Percentiles rank a stretch among this genome's conserved stretches.
Conservation (phyloP, 495 filamentous ascomycete genomes). For the Penicillium coffeae region DNA sequence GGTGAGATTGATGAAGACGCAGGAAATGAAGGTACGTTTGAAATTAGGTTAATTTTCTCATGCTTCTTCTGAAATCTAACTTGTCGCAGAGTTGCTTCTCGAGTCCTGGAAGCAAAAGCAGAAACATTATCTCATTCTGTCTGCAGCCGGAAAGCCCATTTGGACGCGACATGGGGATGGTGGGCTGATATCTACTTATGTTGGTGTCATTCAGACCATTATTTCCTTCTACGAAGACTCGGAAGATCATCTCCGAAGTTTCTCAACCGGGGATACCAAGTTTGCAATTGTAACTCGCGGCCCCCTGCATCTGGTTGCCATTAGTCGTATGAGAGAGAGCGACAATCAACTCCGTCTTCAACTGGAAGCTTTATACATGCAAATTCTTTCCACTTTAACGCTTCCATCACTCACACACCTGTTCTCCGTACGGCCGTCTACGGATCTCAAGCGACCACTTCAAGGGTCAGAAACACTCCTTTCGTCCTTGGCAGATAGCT, state of each 20-base stretch:
- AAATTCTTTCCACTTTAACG: conserved; percentile 92
- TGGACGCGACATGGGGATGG: conserved; percentile 93
- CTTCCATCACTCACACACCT: conserved; percentile 83
- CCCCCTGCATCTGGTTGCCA: conserved; percentile 87
- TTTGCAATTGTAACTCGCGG: conserved; percentile 83
- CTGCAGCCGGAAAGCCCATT: conserved; percentile 96
- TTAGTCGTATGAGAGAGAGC: conserved; percentile 87
- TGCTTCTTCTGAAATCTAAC: conserved; percentile 5
- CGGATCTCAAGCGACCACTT: conserved; percentile 86
- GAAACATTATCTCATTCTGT: conserved; percentile 96
- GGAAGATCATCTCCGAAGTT: conserved; percentile 70
- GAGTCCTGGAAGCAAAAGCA: conserved; percentile 77
- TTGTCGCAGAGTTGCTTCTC: conserved; percentile 56
- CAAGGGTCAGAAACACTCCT: conserved; percentile 90
- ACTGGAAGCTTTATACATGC: conserved; percentile 94
- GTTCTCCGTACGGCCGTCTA: conserved; percentile 85
- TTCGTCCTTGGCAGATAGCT: conserved; percentile 87
- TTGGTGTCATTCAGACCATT: conserved; percentile 95
- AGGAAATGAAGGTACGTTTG: conserved; percentile 60
- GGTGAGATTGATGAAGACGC: conserved; percentile 58
- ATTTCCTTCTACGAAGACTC: conserved; percentile 91
- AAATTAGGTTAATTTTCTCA: neutral
- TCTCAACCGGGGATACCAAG: conserved; percentile 75
- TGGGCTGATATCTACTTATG: conserved; percentile 81
- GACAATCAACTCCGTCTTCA: conserved; percentile 81